Conservation (phyloP, 805 yeast species). For the Kuraishia capsulata region DNA sequence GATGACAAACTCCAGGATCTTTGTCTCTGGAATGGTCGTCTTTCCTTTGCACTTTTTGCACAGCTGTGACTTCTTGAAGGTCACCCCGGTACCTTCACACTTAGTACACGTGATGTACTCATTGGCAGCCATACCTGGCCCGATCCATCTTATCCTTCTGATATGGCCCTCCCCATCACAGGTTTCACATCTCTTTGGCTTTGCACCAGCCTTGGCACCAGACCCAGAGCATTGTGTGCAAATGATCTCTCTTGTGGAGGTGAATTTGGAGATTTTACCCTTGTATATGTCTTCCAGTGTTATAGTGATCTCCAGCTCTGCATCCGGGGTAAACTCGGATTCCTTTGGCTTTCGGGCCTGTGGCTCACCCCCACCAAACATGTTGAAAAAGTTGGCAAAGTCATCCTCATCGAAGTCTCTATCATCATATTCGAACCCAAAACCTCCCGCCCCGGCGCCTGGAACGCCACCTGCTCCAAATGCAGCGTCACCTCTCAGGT, state of each 20-base stretch:
- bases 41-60: conserved; percentile 74
- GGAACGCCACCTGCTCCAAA: conserved; percentile 16
- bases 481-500: conserved; percentile 38
- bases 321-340: conserved; percentile 46
- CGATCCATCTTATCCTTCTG: conserved; percentile 52
- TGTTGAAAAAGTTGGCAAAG: conserved; percentile 62
- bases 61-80: conserved; percentile 52
- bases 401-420: conserved; percentile 59
- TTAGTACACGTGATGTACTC: conserved; percentile 50
- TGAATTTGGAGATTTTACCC: conserved; percentile 72
- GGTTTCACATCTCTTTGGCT: conserved; percentile 41
- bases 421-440: conserved; percentile 26
- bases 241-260: conserved; percentile 60
- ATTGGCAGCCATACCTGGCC: conserved; percentile 67
- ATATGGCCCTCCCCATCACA: conserved; percentile 71
- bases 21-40: conserved; percentile 52
- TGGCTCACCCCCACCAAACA: conserved; percentile 14
- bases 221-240: conserved; percentile 70
- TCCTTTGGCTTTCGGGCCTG: conserved; percentile 11
- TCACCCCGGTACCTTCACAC: conserved; percentile 67
- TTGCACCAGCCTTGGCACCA: conserved; percentile 61
- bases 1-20: conserved; percentile 68
- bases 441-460: conserved; percentile 24
- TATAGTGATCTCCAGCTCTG: conserved; percentile 53
- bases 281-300: conserved; percentile 67